Evolutionary conservation across 2,329 filamentous ascomycete genomes (phyloP), one percentile per base, ranked within the genome.

Genomic region (Bertia moriformis): DNA sequence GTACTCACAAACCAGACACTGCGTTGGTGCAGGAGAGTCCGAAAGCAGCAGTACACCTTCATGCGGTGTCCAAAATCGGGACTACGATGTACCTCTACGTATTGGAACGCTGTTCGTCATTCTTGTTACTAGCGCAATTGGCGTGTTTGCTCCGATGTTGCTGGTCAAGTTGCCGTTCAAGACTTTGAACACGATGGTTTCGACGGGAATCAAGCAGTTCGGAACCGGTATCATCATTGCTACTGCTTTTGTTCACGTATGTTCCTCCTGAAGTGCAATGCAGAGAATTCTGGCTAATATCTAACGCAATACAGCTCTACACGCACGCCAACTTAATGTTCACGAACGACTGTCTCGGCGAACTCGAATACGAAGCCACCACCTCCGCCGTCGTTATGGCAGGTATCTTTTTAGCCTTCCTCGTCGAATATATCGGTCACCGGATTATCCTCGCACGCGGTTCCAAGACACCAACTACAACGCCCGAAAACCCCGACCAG

Each of bases 251-350:
- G 61, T 84, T 14, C 78, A 82, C 49, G 71, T 78, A 51, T 35
- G 7, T 7, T 43, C 37, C 27, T 36, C 22, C 12, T 7, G 20
- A 14, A 29, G 13, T 22, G 4, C 39, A 17, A 30, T 38, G 39
- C 14, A 35, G 27, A 18, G 18, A 4, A 1, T 3, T 5, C 13
- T 12, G 18, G 19, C 36, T 48, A 7, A 42, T 35, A 18, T n/a
- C 38, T 13, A 10, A n/a, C 14, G 14, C 7, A 4, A 2, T 18
- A n/a, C 45, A 83, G 75, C 68, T 88, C 10, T 76, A 78, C 49
- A 85, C 80, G 0, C 81, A 88, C 44, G 80, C 82, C 1, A 58
- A 65, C 4, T 64, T 87, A 19, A 83, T 85, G 76, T 86, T 88
- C 48, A 60, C 54, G 15, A 85, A 82, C 46, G 60, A 74, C 38